These are phyloP conservation scores for Verticillium alfalfae DNA, from an alignment of 2,329 filamentous ascomycete species.

Conservation along the genomic window DNA sequence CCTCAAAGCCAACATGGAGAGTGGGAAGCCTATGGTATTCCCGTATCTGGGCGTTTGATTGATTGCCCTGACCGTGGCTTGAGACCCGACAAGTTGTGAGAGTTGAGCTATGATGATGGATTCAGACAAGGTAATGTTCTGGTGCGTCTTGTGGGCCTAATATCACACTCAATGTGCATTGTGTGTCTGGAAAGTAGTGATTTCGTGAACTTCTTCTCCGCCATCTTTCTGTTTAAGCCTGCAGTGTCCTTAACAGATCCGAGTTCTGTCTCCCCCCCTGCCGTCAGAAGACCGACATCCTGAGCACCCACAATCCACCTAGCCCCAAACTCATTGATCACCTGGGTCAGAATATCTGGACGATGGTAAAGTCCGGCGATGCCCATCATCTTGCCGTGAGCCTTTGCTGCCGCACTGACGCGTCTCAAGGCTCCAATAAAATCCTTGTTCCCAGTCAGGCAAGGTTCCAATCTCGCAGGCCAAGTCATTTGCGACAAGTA, in stretches of 20 bases:
- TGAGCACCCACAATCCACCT: slow-evolving; percentile 4
- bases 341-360: slow-evolving; percentile 5
- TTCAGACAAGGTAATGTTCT: no score
- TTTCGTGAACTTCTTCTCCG: no score
- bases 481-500: slow-evolving; percentile 23
- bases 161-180: no score
- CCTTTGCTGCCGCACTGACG: slow-evolving; percentile 11
- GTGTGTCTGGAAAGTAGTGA: no score
- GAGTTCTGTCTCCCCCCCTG: background rate
- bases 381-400: slow-evolving; percentile 15
- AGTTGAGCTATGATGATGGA: no score
- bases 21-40: background rate
- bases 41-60: background rate
- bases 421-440: slow-evolving; percentile 12
- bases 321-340: slow-evolving; percentile 3
- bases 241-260: background rate
- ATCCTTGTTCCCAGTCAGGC: slow-evolving; percentile 11
- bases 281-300: slow-evolving; percentile 1
- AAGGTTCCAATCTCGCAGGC: slow-evolving; percentile 16
- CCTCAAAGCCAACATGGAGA: background rate
- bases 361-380: slow-evolving; percentile 16
- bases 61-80: background rate
- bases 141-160: no score
- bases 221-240: no score
- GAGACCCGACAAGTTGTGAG: no score